Base-by-base conservation (phyloP, 2,329 filamentous ascomycete species). In the Escovopsis sp. region DNA sequence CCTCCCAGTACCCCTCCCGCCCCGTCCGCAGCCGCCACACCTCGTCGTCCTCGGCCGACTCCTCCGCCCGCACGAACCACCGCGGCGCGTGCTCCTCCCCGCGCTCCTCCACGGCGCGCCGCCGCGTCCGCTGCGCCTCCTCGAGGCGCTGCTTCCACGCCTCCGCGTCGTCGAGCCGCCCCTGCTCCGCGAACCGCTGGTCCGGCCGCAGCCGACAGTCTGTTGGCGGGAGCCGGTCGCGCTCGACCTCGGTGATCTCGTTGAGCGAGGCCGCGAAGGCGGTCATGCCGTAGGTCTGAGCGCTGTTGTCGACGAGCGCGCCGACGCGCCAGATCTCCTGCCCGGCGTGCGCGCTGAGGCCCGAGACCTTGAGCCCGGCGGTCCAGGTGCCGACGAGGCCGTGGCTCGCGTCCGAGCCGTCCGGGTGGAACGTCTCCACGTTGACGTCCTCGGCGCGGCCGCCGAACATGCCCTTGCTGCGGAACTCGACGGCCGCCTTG, bases 401-500 rank as follows among this genome's bases (percentile, higher is more conserved):
- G 10, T 79, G 63, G 1, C 81, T 70, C 0, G 80, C 70, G 15
- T 74, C 66, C 17, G 62, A 57, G 28, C 84, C 85, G 37, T 79
- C 67, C 1, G 68, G 58, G 39, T 79, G 76, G 45, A 78, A 79
- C 1, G 77, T 70, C 47, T 87, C 78, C 6, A 88, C 79, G 26
- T 71, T 67, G 9, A 96, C 82, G 41, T 98, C 90, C 56, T 98
- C 90, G 41, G 80, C 81, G 38, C 90, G 76, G 12, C 90, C 90
- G 23, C 88, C 87, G 60, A 96, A 98, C 84, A 98, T 94, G 44
- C 90, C 88, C 52, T 90, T 92, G 37, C 79, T 75, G 53, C 90
- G 92, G 63, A 98, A 98, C 38, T 88, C 86, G 32, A 85, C 75
- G n/a, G 79, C 68, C 1, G 86, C 83, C 52, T 84, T 87, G 45